Evolutionary conservation across 306 rosid genomes (phyloP).

Genomic region (Quercus agrifolia): DNA sequence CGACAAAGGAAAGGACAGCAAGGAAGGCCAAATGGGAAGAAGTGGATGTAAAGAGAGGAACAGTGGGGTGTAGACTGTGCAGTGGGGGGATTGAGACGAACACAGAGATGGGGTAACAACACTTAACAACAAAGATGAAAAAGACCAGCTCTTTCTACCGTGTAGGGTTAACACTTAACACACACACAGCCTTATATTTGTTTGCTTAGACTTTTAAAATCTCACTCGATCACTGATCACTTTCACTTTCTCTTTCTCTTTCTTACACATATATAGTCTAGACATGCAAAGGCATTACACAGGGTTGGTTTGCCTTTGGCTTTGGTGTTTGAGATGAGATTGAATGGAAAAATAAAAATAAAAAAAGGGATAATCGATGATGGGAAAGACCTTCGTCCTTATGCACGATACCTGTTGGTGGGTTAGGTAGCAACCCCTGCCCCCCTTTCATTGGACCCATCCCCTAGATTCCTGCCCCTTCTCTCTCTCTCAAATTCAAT

Average conservation of each 20-base stretch:
- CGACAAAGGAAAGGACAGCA: not conserved
- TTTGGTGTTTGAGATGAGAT: not conserved
- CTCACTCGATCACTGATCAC: not conserved
- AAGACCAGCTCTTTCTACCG: too few species aligned
- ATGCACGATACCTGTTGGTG: conserved; percentile 96
- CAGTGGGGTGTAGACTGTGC: not conserved
- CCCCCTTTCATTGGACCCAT: conserved; percentile 87
- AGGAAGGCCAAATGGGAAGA: conserved; percentile 23
- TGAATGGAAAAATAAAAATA: not conserved
- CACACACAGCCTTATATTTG: not conserved
- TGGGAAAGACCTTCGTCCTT: conserved; percentile 72
- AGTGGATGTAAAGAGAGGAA: conserved; percentile 23
- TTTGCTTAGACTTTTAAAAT: conserved; percentile 19
- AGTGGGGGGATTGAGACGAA: not conserved
- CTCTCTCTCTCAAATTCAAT: conserved; percentile 28
- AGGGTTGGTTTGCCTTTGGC: conserved; percentile 4
- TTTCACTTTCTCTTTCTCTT: too few species aligned
- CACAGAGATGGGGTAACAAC: not conserved
- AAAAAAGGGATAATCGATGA: conserved; percentile 45
- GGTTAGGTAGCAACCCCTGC: conserved; percentile 99
- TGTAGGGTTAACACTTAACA: not conserved
- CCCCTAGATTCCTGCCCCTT: conserved; percentile 71
- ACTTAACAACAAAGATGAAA: too few species aligned
- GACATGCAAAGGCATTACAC: conserved; percentile 5
- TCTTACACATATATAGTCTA: not conserved